Evolutionary conservation across 2,329 filamentous ascomycete genomes (phyloP).

Genomic region (Ramichloridium luteum): DNA sequence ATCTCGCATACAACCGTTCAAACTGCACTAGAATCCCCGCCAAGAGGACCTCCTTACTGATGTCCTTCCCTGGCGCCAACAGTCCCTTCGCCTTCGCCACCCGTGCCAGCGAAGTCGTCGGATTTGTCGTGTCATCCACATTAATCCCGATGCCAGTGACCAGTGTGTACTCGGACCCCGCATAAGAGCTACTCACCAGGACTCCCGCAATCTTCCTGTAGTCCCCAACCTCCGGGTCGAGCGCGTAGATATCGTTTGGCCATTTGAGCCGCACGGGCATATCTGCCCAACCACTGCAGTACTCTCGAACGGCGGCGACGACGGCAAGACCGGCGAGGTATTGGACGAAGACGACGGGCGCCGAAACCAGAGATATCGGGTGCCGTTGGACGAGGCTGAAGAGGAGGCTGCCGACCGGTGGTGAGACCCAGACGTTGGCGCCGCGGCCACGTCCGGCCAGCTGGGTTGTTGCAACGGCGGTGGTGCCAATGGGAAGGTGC

Average conservation of each 20-base stretch:
- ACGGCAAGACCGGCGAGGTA: constrained; percentile 85
- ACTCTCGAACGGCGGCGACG: constrained; percentile 68
- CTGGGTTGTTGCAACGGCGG: constrained; percentile 74
- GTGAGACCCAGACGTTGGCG: constrained; percentile 88
- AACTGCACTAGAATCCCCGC: constrained; percentile 68
- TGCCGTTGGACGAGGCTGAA: constrained; percentile 81
- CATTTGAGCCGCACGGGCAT: constrained; percentile 84
- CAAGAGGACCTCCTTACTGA: constrained; percentile 67
- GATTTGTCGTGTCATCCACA: constrained; percentile 70
- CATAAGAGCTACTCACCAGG: constrained; percentile 77
- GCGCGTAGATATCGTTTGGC: constrained; percentile 74
- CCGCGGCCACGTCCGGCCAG: constrained; percentile 80
- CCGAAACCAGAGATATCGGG: too few relatives aligned
- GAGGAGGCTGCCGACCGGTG: constrained; percentile 70
- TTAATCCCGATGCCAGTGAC: constrained; percentile 78
- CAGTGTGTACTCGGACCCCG: constrained; percentile 63
- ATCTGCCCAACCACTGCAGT: constrained; percentile 60
- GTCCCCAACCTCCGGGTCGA: constrained; percentile 37
- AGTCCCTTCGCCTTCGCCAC: constrained; percentile 42
- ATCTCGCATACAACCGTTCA: constrained; percentile 63
- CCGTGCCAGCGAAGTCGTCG: constrained; percentile 75
- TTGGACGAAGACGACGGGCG: constrained; percentile 84
- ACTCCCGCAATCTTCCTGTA: constrained; percentile 93
- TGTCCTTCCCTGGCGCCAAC: constrained; percentile 26
- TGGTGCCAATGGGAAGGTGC: constrained; percentile 73